Percentiles rank a stretch among this genome's conserved stretches.
These are phyloP conservation scores for Lentinula aciculospora DNA, from an alignment of 768 basidiomycete genomes.

Conservation along the genomic window DNA sequence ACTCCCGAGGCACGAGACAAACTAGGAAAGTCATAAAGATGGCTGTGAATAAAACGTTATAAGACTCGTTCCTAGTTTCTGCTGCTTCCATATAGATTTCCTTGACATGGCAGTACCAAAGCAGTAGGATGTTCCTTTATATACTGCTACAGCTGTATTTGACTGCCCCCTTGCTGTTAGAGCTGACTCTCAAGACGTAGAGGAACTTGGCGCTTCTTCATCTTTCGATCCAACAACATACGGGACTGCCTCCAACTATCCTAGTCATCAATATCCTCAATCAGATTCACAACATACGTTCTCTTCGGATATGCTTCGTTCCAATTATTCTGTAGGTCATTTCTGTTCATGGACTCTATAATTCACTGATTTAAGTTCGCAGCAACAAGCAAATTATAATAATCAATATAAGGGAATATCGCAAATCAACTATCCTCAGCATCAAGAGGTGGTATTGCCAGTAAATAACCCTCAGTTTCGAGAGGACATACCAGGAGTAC, in stretches of 20 bases:
- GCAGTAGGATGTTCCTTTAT: slow-evolving; percentile 6
- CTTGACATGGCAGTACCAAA: slow-evolving; percentile 4
- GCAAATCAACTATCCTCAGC: not conserved
- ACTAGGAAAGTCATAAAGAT: slow-evolving; percentile 5
- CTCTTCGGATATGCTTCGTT: slow-evolving; percentile 2
- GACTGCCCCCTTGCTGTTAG: not conserved
- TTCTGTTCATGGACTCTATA: not conserved
- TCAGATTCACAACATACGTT: not conserved
- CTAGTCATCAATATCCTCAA: not conserved
- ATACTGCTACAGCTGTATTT: not conserved
- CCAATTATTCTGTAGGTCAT: not conserved
- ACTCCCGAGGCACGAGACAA: slow-evolving; percentile 7
- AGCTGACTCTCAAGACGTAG: not conserved
- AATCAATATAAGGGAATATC: not conserved
- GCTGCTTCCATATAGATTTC: slow-evolving; percentile 5
- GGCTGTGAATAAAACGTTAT: slow-evolving; percentile 9
- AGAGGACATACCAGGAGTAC: not conserved
- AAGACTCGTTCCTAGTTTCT: slow-evolving; percentile 6
- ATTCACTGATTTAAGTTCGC: not conserved
- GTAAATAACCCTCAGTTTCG: not conserved
- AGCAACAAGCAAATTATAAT: not conserved
- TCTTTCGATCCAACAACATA: not conserved
- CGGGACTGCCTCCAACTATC: not conserved
- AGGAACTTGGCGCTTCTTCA: not conserved
- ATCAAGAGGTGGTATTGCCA: not conserved